Percentiles rank a stretch among this genome's conserved stretches.
Evolutionary conservation across 805 yeast genomes (phyloP).

Genomic region (Teunomyces aglyptinius): DNA sequence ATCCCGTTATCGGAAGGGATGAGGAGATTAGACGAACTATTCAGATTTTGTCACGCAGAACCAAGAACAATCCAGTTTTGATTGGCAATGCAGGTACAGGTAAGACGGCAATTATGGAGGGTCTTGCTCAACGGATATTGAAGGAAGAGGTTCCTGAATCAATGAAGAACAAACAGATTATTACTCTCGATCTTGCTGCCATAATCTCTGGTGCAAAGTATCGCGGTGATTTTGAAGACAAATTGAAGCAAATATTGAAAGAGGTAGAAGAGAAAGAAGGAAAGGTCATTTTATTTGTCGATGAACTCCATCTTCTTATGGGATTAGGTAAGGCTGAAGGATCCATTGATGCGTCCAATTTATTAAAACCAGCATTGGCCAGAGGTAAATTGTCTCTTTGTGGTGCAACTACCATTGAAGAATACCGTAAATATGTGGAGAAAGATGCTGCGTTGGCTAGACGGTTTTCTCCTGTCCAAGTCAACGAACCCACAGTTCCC

Average conservation of each 20-base stretch:
- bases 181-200: conserved; percentile 84
- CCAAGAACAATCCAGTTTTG: conserved; percentile 92
- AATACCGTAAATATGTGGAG: conserved; percentile 87
- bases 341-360: conserved; percentile 90
- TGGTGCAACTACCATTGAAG: conserved; percentile 95
- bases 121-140: conserved; percentile 89
- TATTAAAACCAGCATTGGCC: conserved; percentile 90
- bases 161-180: conserved; percentile 79
- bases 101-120: conserved; percentile 95
- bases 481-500: conserved; percentile 84
- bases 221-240: conserved; percentile 94
- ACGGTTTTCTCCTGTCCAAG: conserved; percentile 84
- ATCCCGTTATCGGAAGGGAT: conserved; percentile 96
- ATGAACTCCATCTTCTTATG: conserved; percentile 84
- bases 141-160: conserved; percentile 93
- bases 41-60: conserved; percentile 86
- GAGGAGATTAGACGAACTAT: conserved; percentile 92
- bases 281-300: conserved; percentile 76
- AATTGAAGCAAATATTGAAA: conserved; percentile 74
- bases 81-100: conserved; percentile 99
- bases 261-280: conserved; percentile 83
- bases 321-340: conserved; percentile 95
- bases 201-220: conserved; percentile 93
- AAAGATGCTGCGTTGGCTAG: conserved; percentile 95
- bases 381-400: conserved; percentile 90